A percentile compares a stretch with the other conserved stretches of the same genome.
Conservation (phyloP, 73 alveolate genomes). For the Paramecium pentaurelia region DNA sequence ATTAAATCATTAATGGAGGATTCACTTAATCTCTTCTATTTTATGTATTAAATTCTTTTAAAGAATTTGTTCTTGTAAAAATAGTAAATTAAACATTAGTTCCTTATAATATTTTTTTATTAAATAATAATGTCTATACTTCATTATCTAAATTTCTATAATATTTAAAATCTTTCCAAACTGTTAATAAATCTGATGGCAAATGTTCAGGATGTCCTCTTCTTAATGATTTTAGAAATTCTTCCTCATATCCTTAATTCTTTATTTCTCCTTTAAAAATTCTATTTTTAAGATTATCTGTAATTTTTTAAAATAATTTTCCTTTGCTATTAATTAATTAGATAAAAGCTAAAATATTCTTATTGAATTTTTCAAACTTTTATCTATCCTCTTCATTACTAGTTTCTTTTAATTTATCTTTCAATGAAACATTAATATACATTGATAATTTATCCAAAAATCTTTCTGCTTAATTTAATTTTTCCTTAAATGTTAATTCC, state of each 20-base stretch:
- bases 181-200: neutral
- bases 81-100: neutral
- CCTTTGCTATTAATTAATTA: neutral
- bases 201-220: conserved; percentile 3
- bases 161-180: neutral
- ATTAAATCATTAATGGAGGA: neutral
- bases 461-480: neutral
- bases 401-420: neutral
- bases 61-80: neutral
- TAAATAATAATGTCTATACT: neutral
- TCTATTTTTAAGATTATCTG: neutral
- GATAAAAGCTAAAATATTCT: neutral
- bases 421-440: neutral
- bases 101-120: neutral
- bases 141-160: neutral
- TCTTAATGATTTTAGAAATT: neutral
- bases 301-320: neutral
- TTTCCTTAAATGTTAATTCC: neutral
- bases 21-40: neutral
- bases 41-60: neutral
- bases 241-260: neutral
- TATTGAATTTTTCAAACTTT: neutral
- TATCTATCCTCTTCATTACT: neutral
- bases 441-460: neutral
- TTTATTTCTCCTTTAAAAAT: neutral